Evolutionary conservation across 805 yeast species (phyloP), one percentile per base, ranked within the genome.

Genomic region (Candida arabinofermentans): DNA sequence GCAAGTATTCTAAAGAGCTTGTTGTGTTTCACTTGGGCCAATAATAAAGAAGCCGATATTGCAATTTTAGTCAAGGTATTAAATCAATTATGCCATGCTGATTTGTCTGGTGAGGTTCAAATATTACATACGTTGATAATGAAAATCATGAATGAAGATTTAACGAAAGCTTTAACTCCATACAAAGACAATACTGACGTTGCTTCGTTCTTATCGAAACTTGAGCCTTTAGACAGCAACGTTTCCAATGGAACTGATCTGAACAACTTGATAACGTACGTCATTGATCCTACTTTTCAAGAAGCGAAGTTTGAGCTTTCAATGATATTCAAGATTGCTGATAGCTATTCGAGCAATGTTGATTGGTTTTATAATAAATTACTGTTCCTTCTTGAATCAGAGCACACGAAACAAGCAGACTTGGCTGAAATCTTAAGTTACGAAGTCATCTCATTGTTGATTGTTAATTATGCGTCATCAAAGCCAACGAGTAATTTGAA

Each of bases 1-100:
- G 64, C 76, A 5, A 75, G 77, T n/a, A 73, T 80, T 2, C 34
- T 58, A 18, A 48, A 49, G 27, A 47, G 40, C n/a, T 17, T 59
- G 19, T 42, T 51, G 8, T 43, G 44, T 22, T 37, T 40, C 27
- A 39, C 50, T 16, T 52, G 61, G 59, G 7, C 38, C 2, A 41
- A 40, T 26, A 44, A 44, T 24, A 41, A 39, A 6, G 27, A 35
- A 17, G 34, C 32, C 8, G 47, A 48, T 8, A 14, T 40, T 9
- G 13, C 27, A 1, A 41, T 55, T 2, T 31, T 55, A 13, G 37
- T 49, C 5, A 47, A 41, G 26, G 49, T 54, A 18, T 30, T 59
- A 10, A 43, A 41, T 23, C 54, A 51, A 24, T 36, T 61, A 7
- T 40, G 59, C 23, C 43, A 39, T n/a, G 46, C 41, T 8, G 44